These are phyloP conservation scores for Tuber umbilicatum DNA, from an alignment of 495 filamentous ascomycete species.

Conservation along the genomic window DNA sequence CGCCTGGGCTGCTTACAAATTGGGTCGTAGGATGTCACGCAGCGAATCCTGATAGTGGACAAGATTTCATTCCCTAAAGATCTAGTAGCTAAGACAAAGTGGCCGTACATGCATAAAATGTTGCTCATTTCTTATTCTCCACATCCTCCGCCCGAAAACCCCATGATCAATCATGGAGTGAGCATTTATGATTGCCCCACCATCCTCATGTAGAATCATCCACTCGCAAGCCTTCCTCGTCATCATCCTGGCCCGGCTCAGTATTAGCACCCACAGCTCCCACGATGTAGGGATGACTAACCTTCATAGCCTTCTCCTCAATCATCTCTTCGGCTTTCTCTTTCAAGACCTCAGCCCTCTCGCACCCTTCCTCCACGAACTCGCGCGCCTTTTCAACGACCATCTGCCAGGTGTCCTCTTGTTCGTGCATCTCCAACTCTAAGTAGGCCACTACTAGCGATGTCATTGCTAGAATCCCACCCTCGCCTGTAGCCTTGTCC, in stretches of 20 bases:
- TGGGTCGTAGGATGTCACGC: not conserved
- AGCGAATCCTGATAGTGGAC: not conserved
- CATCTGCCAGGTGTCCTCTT: constrained; percentile 52
- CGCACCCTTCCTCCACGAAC: too few species aligned
- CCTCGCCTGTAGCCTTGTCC: not conserved
- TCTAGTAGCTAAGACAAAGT: not conserved
- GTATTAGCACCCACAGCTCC: not conserved
- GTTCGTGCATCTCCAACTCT: constrained; percentile 43
- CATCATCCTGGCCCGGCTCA: not conserved
- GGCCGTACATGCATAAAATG: not conserved
- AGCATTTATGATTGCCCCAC: not conserved
- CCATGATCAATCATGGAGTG: not conserved
- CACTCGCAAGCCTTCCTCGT: not conserved
- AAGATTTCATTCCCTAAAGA: not conserved
- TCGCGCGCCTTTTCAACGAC: too few species aligned
- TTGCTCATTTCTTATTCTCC: not conserved
- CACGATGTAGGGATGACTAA: too few species aligned
- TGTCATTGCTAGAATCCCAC: constrained; percentile 45
- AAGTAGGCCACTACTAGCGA: constrained; percentile 50
- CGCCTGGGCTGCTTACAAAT: not conserved
- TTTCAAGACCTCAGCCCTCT: too few species aligned
- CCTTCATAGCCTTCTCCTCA: too few species aligned
- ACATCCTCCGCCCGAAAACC: not conserved
- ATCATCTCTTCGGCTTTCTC: too few species aligned
- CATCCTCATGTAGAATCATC: not conserved